Evolutionary conservation across 257 asterid species (phyloP).

Genomic region (Scutellaria galericulata): DNA sequence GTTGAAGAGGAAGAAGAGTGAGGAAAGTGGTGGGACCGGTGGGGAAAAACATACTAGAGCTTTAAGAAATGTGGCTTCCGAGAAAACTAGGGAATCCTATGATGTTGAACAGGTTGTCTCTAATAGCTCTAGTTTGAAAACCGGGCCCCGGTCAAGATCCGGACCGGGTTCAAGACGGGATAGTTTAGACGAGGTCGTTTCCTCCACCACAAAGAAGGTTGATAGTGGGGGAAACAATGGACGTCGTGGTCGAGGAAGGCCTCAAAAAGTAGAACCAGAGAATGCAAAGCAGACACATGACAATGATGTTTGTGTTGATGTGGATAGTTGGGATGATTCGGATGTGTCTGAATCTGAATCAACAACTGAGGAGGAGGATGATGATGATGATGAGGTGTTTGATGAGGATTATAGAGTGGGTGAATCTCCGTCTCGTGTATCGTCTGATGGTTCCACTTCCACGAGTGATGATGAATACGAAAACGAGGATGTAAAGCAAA

Average conservation of each 20-base stretch:
- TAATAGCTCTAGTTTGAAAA: slow-evolving; percentile 28
- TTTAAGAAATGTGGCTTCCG: slow-evolving; percentile 1
- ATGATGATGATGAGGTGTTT: slow-evolving; percentile 22
- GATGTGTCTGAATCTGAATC: slow-evolving; percentile 25
- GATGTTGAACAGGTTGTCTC: slow-evolving; percentile 32
- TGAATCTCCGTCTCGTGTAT: slow-evolving; percentile 28
- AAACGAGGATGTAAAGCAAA: not conserved
- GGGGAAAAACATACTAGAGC: not conserved
- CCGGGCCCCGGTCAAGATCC: not conserved
- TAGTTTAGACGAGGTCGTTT: slow-evolving; percentile 26
- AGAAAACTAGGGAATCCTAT: not conserved
- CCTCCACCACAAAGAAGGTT: not conserved
- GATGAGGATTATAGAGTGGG: slow-evolving; percentile 33
- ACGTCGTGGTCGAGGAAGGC: slow-evolving; percentile 18
- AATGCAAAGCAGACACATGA: not conserved
- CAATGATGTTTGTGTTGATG: slow-evolving; percentile 17
- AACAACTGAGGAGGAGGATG: slow-evolving; percentile 33
- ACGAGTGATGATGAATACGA: not conserved
- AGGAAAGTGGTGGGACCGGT: not conserved
- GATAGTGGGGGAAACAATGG: not conserved
- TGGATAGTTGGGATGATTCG: slow-evolving; percentile 23
- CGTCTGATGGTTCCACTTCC: slow-evolving; percentile 20
- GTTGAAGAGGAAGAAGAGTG: not conserved
- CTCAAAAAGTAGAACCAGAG: not conserved
- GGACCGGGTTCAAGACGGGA: slow-evolving; percentile 22